Base-by-base conservation (phyloP, 2,329 filamentous ascomycete genomes). In the Chaetomiaceae sp. region DNA sequence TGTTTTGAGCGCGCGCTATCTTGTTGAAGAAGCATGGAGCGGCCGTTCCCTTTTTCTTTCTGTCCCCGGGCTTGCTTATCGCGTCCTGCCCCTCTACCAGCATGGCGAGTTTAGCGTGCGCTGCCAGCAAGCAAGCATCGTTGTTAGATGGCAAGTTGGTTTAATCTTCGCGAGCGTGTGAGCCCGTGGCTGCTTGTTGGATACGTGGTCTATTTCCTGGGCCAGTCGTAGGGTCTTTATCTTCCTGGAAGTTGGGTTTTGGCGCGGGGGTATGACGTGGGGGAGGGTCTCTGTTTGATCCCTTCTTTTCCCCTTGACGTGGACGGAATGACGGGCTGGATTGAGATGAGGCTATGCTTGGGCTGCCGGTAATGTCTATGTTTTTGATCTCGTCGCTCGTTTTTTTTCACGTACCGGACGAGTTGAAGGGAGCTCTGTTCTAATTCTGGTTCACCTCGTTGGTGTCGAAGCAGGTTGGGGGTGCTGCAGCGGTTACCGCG, bases 301-400 rank as follows among this genome's bases (percentile, higher is more conserved):
- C 18, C 12, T 26, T 22, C 17, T 34, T 41, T 42, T 32, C 37
- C 18, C 11, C 35, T 27, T 10, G 22, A 8, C 40, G 38, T 27
- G 30, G 6, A 15, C n/a, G n/a, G n/a, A n/a, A n/a, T n/a, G 32
- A 38, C 40, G 38, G 29, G 32, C 15, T 15, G 34, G 30, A 18
- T 42, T 27, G 38, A 29, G 14, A 47, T 42, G 35, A 40, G n/a
- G 49, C 45, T 35, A 44, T 43, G 39, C 20, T 34, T 26, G 38
- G 22, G 34, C 32, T 37, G 39, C 49, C 37, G 29, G 38, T 51
- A 51, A 51, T 51, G 49, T 51, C 34, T 49, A 51, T 49, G 36
- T 49, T 51, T 38, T 40, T 39, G 20, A 42, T 38, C 38, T 39
- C 40, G 24, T 39, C 45, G 24, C 29, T 48, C 24, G 22, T 43